phyloP scores from a whole-genome alignment of 2,329 filamentous ascomycete species.

The Drechslerella dactyloides region DNA sequence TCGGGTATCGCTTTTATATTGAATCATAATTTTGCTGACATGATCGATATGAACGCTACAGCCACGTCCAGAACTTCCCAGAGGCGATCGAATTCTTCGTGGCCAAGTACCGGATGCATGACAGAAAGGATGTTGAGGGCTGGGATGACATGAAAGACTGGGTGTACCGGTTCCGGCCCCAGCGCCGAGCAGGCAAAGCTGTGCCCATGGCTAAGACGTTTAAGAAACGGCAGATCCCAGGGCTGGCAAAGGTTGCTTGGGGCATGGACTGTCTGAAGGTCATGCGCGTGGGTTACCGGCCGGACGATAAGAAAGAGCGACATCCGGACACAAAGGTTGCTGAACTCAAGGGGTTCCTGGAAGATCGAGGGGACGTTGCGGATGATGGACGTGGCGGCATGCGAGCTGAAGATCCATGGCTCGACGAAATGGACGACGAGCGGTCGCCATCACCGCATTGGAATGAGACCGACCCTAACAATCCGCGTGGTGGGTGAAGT shows the following conservation, averaged over 20 bases:
- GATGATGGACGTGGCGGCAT: slow-evolving; percentile 15
- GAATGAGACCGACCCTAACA: slow-evolving; percentile 44
- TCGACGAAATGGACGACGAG: slow-evolving; percentile 19
- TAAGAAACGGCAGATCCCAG: slow-evolving; percentile 62
- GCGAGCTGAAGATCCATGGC: slow-evolving; percentile 20
- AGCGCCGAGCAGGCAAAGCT: slow-evolving; percentile 62
- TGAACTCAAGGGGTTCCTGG: slow-evolving; percentile 61
- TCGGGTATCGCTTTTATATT: slow-evolving; percentile 21
- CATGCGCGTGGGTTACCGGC: slow-evolving; percentile 55
- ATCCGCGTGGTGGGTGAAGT: slow-evolving; percentile 24
- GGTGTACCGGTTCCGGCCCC: slow-evolving; percentile 61
- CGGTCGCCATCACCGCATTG: slow-evolving; percentile 41
- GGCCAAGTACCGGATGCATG: slow-evolving; percentile 64
- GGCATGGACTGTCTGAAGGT: slow-evolving; percentile 64
- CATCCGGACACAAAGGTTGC: slow-evolving; percentile 60
- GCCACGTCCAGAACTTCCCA: slow-evolving; percentile 64
- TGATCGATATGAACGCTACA: slow-evolving; percentile 17
- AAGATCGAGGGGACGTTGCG: slow-evolving; percentile 24
- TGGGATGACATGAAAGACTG: slow-evolving; percentile 62
- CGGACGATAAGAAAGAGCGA: slow-evolving; percentile 48
- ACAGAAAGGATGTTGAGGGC: slow-evolving; percentile 60
- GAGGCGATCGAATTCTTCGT: slow-evolving; percentile 63
- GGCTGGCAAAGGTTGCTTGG: slow-evolving; percentile 62
- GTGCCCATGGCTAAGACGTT: slow-evolving; percentile 64
- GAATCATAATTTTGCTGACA: slow-evolving; percentile 8